Evolutionary conservation across 2,329 filamentous ascomycete genomes (phyloP).

Genomic region (Ramularia endophylla): DNA sequence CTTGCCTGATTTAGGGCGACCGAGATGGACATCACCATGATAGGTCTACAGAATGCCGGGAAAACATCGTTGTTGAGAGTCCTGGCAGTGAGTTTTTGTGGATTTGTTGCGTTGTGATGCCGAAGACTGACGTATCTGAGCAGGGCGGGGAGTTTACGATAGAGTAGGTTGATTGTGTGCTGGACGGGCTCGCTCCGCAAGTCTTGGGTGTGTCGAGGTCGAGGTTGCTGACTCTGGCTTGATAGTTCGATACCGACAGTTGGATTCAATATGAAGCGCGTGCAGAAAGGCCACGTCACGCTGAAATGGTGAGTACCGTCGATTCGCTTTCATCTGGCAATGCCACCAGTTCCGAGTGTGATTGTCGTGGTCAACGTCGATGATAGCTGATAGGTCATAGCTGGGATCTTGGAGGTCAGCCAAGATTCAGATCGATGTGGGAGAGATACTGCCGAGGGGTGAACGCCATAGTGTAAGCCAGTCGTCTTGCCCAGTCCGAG

Average conservation of each 20-base stretch:
- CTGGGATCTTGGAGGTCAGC: constrained; percentile 97
- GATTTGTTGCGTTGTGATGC: constrained; percentile 8
- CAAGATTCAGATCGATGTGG: constrained; percentile 98
- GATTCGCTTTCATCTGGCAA: background rate
- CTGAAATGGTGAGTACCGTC: constrained; percentile 70
- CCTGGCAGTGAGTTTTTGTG: constrained; percentile 69
- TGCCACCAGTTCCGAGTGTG: too few species aligned
- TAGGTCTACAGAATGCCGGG: constrained; percentile 94
- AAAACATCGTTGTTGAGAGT: constrained; percentile 94
- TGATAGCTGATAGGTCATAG: constrained; percentile 37
- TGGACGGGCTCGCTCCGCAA: background rate
- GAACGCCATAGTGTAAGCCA: constrained; percentile 79
- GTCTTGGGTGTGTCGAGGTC: too few species aligned
- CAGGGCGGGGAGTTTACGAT: constrained; percentile 98
- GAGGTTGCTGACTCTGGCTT: background rate
- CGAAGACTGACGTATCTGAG: constrained; percentile 33
- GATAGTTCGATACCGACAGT: constrained; percentile 93
- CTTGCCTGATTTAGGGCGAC: constrained; percentile 64
- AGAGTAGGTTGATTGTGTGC: constrained; percentile 62
- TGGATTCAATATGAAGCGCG: constrained; percentile 98
- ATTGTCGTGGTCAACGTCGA: background rate
- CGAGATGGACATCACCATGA: constrained; percentile 99
- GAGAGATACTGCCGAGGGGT: constrained; percentile 97
- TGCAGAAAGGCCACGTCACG: constrained; percentile 96
- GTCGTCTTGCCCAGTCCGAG: background rate